Evolutionary conservation across 345 rosid species (phyloP).

Genomic region (Murraya paniculata): DNA sequence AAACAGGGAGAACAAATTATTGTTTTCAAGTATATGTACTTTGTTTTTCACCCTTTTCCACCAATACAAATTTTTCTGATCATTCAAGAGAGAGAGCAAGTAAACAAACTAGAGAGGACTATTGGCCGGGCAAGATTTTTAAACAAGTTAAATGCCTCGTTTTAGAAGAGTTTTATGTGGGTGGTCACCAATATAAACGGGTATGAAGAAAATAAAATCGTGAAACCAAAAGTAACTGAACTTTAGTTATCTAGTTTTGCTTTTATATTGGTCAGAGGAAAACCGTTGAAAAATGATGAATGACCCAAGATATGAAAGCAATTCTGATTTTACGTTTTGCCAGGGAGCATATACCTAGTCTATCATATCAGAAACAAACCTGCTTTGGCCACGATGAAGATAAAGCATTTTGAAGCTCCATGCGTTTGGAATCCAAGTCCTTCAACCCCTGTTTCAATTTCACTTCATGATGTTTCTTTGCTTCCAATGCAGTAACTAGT

Average conservation of each 20-base stretch:
- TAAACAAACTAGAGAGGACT: background rate
- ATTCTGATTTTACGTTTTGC: background rate
- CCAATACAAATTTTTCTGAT: background rate
- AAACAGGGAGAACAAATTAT: background rate
- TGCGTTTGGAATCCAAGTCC: conserved; percentile 70
- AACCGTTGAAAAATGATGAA: background rate
- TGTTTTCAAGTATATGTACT: background rate
- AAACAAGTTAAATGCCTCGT: background rate
- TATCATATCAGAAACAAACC: conserved; percentile 32
- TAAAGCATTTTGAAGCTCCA: conserved; percentile 89
- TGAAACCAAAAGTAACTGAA: background rate
- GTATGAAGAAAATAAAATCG: background rate
- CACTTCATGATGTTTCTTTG: conserved; percentile 77
- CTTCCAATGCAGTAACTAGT: conserved; percentile 75
- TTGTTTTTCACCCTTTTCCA: too few species aligned
- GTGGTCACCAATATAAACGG: background rate
- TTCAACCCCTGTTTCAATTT: conserved; percentile 79
- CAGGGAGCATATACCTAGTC: background rate
- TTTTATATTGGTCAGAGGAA: background rate
- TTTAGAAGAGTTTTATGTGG: background rate
- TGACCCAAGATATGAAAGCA: background rate
- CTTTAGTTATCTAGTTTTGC: background rate
- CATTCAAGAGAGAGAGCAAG: background rate
- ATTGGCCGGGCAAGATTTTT: too few species aligned
- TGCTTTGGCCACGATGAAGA: conserved; percentile 96